Evolutionary conservation across 78 protist genomes (phyloP).

Genomic region (Pigoraptor vietnamica): DNA sequence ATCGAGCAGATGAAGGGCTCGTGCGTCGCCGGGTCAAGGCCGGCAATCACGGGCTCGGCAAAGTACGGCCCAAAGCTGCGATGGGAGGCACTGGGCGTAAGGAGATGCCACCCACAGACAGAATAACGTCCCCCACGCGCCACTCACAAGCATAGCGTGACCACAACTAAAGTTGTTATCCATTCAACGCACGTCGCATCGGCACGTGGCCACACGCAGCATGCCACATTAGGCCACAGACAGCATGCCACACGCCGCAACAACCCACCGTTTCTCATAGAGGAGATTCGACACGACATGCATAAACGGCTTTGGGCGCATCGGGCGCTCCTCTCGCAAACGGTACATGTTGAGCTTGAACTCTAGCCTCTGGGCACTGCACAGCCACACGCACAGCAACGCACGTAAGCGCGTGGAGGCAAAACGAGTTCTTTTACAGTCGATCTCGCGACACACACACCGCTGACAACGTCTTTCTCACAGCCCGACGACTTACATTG

Average conservation of each 20-base stretch:
- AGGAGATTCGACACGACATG: constrained; percentile 60
- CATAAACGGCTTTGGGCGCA: constrained; percentile 70
- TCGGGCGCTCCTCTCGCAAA: constrained; percentile 89
- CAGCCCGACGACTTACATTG: constrained; percentile 47
- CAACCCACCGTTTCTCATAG: constrained; percentile 69
- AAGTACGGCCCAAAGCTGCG: constrained; percentile 94
- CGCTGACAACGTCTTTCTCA: background rate
- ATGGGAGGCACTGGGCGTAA: background rate
- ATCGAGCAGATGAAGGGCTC: constrained; percentile 70
- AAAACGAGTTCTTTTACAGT: background rate
- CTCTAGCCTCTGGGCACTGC: constrained; percentile 24
- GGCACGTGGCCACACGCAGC: no score
- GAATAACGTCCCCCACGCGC: no score
- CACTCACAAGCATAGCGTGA: no score
- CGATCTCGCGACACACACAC: background rate
- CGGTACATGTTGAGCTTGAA: constrained; percentile 72
- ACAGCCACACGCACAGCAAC: background rate
- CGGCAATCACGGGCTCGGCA: constrained; percentile 88
- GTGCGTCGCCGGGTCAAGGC: constrained; percentile 58
- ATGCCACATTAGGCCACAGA: no score
- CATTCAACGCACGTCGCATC: no score
- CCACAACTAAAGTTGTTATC: no score
- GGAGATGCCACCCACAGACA: background rate
- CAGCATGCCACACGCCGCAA: no score
- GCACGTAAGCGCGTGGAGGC: background rate